Evolutionary conservation across 1,284 basidiomycete genomes (phyloP).

Genomic region (Retiboletus fuscus): DNA sequence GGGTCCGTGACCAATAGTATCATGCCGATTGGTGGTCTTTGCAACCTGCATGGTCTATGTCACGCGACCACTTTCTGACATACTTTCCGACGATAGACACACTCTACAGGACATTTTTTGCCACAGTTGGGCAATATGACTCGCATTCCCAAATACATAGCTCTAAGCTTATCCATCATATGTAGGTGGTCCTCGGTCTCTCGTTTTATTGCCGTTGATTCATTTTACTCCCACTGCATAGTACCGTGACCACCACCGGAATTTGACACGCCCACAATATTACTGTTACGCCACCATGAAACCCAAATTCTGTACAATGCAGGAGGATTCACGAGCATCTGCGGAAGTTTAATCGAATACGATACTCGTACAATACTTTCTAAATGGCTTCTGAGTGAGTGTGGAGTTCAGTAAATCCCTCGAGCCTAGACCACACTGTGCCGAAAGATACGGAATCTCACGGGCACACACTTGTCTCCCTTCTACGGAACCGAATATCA

Average conservation of each 20-base stretch:
- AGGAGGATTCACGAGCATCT: too few relatives aligned
- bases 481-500: not conserved
- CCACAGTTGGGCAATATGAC: too few relatives aligned
- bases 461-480: not conserved
- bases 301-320: not conserved
- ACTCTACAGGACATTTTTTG: not conserved
- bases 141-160: not conserved
- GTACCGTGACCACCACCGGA: too few relatives aligned
- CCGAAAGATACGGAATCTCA: slow-evolving; percentile 1
- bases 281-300: not conserved
- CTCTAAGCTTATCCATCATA: too few relatives aligned
- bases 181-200: not conserved
- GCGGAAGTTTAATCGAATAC: too few relatives aligned
- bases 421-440: not conserved
- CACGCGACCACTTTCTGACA: not conserved
- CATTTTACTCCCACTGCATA: too few relatives aligned
- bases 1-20: not conserved
- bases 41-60: not conserved
- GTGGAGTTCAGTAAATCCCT: not conserved
- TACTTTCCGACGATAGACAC: not conserved
- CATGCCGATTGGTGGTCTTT: not conserved
- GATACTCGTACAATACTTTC: not conserved
- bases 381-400: not conserved
- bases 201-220: not conserved
- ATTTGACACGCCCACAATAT: too few relatives aligned